phyloP scores from a whole-genome alignment of 2,329 filamentous ascomycete species.

The Claviceps sp. region DNA sequence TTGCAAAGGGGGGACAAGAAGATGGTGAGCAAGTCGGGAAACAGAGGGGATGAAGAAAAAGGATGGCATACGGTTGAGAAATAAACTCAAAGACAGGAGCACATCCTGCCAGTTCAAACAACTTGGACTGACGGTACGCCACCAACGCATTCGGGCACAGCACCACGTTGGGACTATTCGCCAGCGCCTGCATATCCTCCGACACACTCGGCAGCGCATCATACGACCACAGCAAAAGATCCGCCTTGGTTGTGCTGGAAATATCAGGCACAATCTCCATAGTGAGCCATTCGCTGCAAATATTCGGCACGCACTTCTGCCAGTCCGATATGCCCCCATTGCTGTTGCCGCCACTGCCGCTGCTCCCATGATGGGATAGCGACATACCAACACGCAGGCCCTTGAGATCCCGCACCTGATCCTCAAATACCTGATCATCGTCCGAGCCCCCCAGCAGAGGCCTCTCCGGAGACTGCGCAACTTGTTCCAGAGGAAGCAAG shows the following conservation, averaged over 20 bases:
- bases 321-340: constrained; percentile 3
- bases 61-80: background rate
- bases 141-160: background rate
- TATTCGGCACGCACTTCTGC: constrained; percentile 5
- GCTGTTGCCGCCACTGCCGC: background rate
- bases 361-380: background rate
- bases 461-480: constrained; percentile 1
- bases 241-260: constrained; percentile 8
- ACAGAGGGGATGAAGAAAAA: background rate
- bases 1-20: background rate
- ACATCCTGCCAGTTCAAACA: background rate
- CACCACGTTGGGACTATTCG: background rate
- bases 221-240: constrained; percentile 13
- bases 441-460: constrained; percentile 23
- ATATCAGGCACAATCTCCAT: constrained; percentile 14
- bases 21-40: background rate
- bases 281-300: constrained; percentile 21
- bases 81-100: constrained; percentile 1
- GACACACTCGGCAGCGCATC: background rate
- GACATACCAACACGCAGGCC: constrained; percentile 11
- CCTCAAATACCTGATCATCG: constrained; percentile 38
- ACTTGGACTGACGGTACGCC: background rate
- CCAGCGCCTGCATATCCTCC: background rate
- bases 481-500: constrained; percentile 14
- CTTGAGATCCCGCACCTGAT: constrained; percentile 15